Percentiles rank a stretch among this genome's conserved stretches.
Conservation (phyloP, 2,329 filamentous ascomycete species). For the Fusarium kyushuense region DNA sequence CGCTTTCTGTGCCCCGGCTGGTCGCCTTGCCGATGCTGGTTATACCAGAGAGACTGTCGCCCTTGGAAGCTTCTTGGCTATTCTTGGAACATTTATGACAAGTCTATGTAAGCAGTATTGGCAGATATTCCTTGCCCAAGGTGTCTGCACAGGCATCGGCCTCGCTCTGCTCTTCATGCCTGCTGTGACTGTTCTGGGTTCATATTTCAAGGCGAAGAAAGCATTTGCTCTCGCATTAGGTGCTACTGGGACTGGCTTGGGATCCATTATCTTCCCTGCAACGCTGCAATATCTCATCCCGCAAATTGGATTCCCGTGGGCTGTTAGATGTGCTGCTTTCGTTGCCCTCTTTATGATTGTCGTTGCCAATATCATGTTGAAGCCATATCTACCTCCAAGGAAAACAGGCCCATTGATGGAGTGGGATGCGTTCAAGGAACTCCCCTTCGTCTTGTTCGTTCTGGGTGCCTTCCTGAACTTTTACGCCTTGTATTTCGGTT, state of each 20-base stretch:
- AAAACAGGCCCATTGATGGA: constrained; percentile 66
- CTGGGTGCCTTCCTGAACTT: constrained; percentile 61
- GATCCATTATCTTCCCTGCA: constrained; percentile 68
- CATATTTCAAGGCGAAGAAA: constrained; percentile 69
- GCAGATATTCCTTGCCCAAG: constrained; percentile 67
- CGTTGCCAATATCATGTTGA: constrained; percentile 56
- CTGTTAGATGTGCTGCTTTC: constrained; percentile 73
- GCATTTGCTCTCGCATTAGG: constrained; percentile 71
- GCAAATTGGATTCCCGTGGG: constrained; percentile 71
- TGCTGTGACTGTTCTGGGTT: constrained; percentile 69
- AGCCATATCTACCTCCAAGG: constrained; percentile 61
- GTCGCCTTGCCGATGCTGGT: constrained; percentile 64
- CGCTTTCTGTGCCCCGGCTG: constrained; percentile 61
- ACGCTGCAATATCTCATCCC: constrained; percentile 69
- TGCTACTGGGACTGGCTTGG: constrained; percentile 68
- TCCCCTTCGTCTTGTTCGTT: constrained; percentile 65
- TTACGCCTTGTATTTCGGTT: constrained; percentile 55
- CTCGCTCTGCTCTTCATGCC: constrained; percentile 70
- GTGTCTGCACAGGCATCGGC: constrained; percentile 64
- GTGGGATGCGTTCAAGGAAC: constrained; percentile 67
- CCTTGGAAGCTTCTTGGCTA: constrained; percentile 56
- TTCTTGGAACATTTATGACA: constrained; percentile 62
- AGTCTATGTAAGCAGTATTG: constrained; percentile 61
- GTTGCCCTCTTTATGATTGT: constrained; percentile 64
- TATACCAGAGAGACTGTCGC: constrained; percentile 58